These are phyloP conservation scores for Neofusicoccum umdonicola DNA, from an alignment of 2,329 filamentous ascomycete species.

Conservation along the genomic window DNA sequence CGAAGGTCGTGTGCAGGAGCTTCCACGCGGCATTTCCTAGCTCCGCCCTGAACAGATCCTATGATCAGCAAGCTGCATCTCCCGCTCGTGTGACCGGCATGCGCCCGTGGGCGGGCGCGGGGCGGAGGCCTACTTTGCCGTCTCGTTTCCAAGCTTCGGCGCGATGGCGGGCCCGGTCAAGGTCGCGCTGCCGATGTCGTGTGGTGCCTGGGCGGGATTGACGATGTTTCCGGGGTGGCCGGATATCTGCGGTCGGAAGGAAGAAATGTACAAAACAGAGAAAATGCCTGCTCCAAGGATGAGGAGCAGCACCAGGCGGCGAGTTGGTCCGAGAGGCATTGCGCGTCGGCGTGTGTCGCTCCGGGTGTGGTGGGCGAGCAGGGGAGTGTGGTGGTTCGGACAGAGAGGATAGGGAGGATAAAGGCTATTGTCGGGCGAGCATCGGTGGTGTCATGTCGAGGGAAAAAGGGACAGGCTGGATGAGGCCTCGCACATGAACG, in stretches of 20 bases:
- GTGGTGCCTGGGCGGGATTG: slow-evolving; percentile 20
- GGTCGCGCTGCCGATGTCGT: slow-evolving; percentile 26
- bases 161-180: slow-evolving; percentile 71
- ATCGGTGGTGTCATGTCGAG: slow-evolving; percentile 14
- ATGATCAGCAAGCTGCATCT: slow-evolving; percentile 1
- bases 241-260: slow-evolving; percentile 46
- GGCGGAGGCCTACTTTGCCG: slow-evolving; percentile 56
- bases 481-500: neutral
- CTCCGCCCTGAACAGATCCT: slow-evolving; percentile 49
- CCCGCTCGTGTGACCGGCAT: neutral
- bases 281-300: slow-evolving; percentile 56
- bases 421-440: neutral
- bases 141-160: slow-evolving; percentile 79
- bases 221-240: neutral
- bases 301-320: slow-evolving; percentile 45
- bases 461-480: neutral
- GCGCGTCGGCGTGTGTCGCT: neutral
- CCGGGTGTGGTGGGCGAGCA: neutral
- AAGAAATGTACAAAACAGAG: slow-evolving; percentile 58
- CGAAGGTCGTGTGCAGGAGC: slow-evolving; percentile 65
- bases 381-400: neutral
- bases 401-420: neutral
- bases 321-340: slow-evolving; percentile 31
- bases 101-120: neutral
- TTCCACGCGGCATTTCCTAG: slow-evolving; percentile 65